Evolutionary conservation across 1,284 basidiomycete genomes (phyloP).

Genomic region (Ganoderma boninense): DNA sequence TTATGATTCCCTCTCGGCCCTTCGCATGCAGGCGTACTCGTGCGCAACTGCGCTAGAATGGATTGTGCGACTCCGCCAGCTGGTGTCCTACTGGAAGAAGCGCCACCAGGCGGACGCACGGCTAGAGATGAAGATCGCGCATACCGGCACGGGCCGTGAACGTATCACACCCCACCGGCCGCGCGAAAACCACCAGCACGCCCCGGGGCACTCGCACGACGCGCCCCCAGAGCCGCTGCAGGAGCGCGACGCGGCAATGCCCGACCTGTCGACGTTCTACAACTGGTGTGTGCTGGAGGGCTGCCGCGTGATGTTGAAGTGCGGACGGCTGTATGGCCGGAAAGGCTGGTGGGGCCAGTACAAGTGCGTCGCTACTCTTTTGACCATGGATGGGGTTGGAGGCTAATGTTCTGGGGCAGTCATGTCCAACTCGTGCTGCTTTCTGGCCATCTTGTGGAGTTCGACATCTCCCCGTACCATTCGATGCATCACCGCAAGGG

Average conservation of each 20-base stretch:
- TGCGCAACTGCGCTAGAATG: slow-evolving; percentile 76
- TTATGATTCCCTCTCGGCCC: not conserved
- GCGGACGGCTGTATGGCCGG: slow-evolving; percentile 76
- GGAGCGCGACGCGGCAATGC: slow-evolving; percentile 59
- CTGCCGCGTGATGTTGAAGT: slow-evolving; percentile 76
- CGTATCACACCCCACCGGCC: slow-evolving; percentile 62
- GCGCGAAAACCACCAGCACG: slow-evolving; percentile 49
- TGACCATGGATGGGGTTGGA: slow-evolving; percentile 14
- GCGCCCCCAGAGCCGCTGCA: slow-evolving; percentile 56
- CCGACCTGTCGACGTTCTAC: slow-evolving; percentile 70
- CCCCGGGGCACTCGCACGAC: slow-evolving; percentile 41
- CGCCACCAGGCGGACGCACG: slow-evolving; percentile 75
- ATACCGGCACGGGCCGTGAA: slow-evolving; percentile 56
- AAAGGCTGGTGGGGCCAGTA: slow-evolving; percentile 74
- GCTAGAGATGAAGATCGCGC: slow-evolving; percentile 81
- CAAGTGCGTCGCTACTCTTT: slow-evolving; percentile 55
- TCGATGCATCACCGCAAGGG: slow-evolving; percentile 59
- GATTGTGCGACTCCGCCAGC: slow-evolving; percentile 74
- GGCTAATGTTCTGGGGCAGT: slow-evolving; percentile 45
- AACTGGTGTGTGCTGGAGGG: slow-evolving; percentile 84
- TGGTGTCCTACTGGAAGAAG: slow-evolving; percentile 80
- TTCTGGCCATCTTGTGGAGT: slow-evolving; percentile 70
- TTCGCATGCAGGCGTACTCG: slow-evolving; percentile 61
- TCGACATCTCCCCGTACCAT: slow-evolving; percentile 60
- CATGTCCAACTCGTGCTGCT: slow-evolving; percentile 75